Percentiles rank a stretch among this genome's conserved stretches.
These are phyloP conservation scores for Ophiostoma ips DNA, from an alignment of 2,329 filamentous ascomycete genomes.

Conservation along the genomic window DNA sequence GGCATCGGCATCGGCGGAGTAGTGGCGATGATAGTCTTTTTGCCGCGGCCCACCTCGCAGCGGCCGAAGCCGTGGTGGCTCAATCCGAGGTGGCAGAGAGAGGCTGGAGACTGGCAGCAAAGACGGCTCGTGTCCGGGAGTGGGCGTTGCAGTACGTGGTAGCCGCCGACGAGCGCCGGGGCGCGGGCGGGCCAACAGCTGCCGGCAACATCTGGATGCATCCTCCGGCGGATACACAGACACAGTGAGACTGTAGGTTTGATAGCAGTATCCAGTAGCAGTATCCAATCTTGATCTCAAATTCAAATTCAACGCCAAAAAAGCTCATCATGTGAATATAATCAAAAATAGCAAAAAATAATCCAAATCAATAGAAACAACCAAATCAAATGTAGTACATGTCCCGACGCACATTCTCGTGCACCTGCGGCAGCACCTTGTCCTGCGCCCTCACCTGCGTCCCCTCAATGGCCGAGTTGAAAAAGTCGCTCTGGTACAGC, in stretches of 20 bases:
- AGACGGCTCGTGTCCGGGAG: constrained; percentile 52
- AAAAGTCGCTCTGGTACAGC: constrained; percentile 51
- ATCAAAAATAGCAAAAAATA: background rate
- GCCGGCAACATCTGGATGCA: constrained; percentile 3
- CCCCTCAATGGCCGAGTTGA: constrained; percentile 27
- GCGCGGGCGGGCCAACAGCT: background rate
- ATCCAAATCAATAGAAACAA: background rate
- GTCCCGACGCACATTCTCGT: constrained; percentile 28
- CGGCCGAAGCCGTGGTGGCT: constrained; percentile 11
- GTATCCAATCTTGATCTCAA: no score
- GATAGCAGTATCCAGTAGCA: no score
- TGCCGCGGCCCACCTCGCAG: constrained; percentile 33
- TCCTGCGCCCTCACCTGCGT: constrained; percentile 31
- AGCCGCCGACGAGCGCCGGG: background rate
- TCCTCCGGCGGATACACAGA: constrained; percentile 18
- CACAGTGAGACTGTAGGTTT: background rate
- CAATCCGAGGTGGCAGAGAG: background rate
- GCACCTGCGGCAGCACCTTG: constrained; percentile 25
- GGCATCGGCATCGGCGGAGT: constrained; percentile 37
- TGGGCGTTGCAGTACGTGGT: constrained; percentile 62
- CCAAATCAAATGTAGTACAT: constrained; percentile 41
- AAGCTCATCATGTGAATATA: background rate
- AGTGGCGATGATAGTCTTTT: constrained; percentile 31
- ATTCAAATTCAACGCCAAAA: background rate
- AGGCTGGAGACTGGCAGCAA: constrained; percentile 34